Evolutionary conservation across 2,329 filamentous ascomycete genomes (phyloP).

Genomic region (Trichophyton schoenleinii): DNA sequence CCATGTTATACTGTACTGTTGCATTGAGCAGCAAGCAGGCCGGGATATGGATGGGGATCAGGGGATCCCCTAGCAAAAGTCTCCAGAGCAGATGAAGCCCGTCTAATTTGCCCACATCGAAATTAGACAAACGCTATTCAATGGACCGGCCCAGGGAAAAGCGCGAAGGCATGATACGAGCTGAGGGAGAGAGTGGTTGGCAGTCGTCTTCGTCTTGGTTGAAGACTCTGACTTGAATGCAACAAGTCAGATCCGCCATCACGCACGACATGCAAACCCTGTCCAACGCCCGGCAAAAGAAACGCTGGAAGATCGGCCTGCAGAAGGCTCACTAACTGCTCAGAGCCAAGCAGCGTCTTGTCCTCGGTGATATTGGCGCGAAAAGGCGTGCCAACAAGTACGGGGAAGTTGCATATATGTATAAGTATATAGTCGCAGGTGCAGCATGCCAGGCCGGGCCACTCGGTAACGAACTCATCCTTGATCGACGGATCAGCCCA

Average conservation of each 20-base stretch:
- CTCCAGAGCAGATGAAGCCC: neutral
- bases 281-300: neutral
- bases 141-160: neutral
- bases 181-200: no score
- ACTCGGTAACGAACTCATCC: neutral
- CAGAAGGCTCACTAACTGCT: neutral
- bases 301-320: neutral
- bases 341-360: neutral
- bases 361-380: neutral
- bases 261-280: neutral
- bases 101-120: neutral
- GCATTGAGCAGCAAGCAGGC: neutral
- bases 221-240: neutral
- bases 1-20: neutral
- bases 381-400: neutral
- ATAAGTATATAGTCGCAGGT: no score
- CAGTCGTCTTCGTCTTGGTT: neutral
- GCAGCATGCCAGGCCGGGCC: neutral
- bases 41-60: neutral
- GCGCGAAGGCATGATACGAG: neutral
- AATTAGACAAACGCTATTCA: neutral
- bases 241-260: neutral
- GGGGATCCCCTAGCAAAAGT: neutral
- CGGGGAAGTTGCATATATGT: no score
- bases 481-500: conserved; percentile 1